A percentile compares a stretch with the other conserved stretches of the same genome.
Evolutionary conservation across 78 protist genomes (phyloP).

Genomic region (Dictyostelium purpureum): DNA sequence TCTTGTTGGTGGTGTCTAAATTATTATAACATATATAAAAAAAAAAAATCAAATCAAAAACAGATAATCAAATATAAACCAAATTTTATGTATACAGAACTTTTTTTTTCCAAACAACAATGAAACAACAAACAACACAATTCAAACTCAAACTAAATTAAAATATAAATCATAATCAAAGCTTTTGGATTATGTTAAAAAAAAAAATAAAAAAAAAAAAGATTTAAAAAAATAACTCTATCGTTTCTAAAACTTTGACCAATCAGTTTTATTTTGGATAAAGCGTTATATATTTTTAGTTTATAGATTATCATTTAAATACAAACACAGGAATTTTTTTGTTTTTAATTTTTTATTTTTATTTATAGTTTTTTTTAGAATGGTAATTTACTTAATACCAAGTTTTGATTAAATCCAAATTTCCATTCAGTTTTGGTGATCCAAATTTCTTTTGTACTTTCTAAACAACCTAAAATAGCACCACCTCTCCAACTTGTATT

Average conservation of each 20-base stretch:
- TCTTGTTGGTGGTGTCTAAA: slow-evolving; percentile 85
- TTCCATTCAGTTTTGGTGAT: slow-evolving; percentile 39
- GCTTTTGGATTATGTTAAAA: not conserved
- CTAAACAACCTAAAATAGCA: slow-evolving; percentile 72
- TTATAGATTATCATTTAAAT: too few species aligned
- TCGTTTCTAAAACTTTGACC: too few species aligned
- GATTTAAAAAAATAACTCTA: too few species aligned
- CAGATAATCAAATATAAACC: not conserved
- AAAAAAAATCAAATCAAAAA: not conserved
- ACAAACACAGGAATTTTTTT: too few species aligned
- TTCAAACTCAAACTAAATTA: not conserved
- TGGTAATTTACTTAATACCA: slow-evolving; percentile 28
- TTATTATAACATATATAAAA: not conserved
- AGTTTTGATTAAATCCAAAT: not conserved
- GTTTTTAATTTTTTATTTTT: not conserved
- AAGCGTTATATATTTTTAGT: too few species aligned
- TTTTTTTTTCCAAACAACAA: not conserved
- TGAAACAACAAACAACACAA: too few species aligned
- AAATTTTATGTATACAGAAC: not conserved
- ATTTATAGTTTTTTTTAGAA: not conserved
- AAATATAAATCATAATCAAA: not conserved
- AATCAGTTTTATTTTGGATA: too few species aligned
- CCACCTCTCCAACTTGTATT: slow-evolving; percentile 68
- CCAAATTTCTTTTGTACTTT: slow-evolving; percentile 67
- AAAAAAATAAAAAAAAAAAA: not conserved